phyloP scores from a whole-genome alignment of 805 yeast genomes.

The Kuraishia ogatae region DNA sequence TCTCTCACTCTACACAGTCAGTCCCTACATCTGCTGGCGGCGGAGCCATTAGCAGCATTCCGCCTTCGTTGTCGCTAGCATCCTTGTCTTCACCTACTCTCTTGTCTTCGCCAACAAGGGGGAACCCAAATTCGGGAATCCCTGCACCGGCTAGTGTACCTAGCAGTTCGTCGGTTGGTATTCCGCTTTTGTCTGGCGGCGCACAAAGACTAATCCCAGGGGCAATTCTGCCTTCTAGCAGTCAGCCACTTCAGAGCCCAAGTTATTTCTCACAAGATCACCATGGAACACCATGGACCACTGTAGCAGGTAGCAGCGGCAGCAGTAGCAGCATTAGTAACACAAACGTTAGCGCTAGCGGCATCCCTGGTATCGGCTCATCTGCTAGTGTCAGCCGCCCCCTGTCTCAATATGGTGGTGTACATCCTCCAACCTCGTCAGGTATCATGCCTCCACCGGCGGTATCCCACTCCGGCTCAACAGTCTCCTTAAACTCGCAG shows the following conservation, averaged over 20 bases:
- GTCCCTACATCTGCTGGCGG: background rate
- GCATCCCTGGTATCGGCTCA: background rate
- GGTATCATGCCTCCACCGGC: background rate
- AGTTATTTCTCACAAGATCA: background rate
- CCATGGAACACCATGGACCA: background rate
- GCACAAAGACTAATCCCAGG: background rate
- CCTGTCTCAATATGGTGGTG: background rate
- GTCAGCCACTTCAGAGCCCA: background rate
- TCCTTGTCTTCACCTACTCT: background rate
- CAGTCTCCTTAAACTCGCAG: background rate
- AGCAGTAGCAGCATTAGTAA: no score
- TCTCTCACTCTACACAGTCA: background rate
- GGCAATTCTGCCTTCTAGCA: background rate
- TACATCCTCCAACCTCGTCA: background rate
- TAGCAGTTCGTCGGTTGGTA: background rate
- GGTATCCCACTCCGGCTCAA: background rate
- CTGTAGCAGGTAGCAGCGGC: background rate
- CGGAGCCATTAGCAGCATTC: no score
- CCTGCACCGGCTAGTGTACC: background rate
- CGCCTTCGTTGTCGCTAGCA: background rate
- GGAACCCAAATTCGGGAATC: constrained; percentile 1
- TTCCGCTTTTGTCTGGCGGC: constrained; percentile 1
- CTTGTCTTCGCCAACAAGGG: constrained; percentile 2
- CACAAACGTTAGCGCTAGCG: no score
- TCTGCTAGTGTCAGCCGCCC: background rate